Evolutionary conservation across 2,329 filamentous ascomycete genomes (phyloP).

Genomic region (Cordyceps cicadae): DNA sequence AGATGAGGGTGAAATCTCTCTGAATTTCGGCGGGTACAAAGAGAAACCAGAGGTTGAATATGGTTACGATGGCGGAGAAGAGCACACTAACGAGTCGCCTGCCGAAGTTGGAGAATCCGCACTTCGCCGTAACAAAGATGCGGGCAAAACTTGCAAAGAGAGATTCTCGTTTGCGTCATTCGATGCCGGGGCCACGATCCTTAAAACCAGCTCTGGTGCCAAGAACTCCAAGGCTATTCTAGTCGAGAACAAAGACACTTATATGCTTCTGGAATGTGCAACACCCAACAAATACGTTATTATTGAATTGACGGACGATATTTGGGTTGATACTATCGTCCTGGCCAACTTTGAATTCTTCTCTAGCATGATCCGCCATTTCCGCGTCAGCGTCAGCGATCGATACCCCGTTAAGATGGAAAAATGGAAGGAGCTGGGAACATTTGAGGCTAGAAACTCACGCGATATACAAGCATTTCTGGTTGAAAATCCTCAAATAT

Average conservation of each 20-base stretch:
- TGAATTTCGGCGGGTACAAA: constrained; percentile 36
- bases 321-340: constrained; percentile 89
- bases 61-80: constrained; percentile 18
- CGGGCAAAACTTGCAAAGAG: constrained; percentile 95
- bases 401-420: constrained; percentile 87
- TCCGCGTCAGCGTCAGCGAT: constrained; percentile 87
- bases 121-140: constrained; percentile 72
- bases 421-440: constrained; percentile 82
- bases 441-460: constrained; percentile 85
- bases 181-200: constrained; percentile 85
- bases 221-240: constrained; percentile 84
- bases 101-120: constrained; percentile 41
- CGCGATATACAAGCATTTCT: constrained; percentile 91
- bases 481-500: constrained; percentile 90
- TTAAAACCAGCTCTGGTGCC: constrained; percentile 80
- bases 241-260: constrained; percentile 95
- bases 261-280: constrained; percentile 91
- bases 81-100: constrained; percentile 24
- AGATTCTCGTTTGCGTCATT: constrained; percentile 97
- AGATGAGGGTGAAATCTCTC: constrained; percentile 75
- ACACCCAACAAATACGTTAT: constrained; percentile 87
- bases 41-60: constrained; percentile 14
- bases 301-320: constrained; percentile 81
- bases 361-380: constrained; percentile 88
- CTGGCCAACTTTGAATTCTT: constrained; percentile 99